phyloP scores from a whole-genome alignment of 2,329 filamentous ascomycete species.

The Capronia americana region DNA sequence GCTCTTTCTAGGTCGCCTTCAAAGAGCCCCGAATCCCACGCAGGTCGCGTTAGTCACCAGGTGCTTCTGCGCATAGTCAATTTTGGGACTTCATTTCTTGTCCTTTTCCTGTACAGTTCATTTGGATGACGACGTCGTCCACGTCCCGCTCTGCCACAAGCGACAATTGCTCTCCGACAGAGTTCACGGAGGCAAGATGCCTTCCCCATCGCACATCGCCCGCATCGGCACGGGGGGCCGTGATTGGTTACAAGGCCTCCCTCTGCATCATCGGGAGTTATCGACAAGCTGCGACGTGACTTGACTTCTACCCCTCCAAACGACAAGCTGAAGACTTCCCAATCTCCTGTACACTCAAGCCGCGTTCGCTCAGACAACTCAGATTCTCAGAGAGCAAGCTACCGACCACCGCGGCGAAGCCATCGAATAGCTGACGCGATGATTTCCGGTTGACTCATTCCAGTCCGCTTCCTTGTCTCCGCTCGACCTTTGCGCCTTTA shows the following conservation, averaged over 20 bases:
- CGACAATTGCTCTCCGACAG: neutral
- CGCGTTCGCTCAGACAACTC: neutral
- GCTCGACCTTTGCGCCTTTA: slow-evolving; percentile 67
- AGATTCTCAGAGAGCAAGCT: neutral
- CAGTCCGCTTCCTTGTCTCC: slow-evolving; percentile 20
- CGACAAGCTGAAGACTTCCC: neutral
- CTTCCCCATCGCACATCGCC: slow-evolving; percentile 21
- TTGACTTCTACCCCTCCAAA: slow-evolving; percentile 18
- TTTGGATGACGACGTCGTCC: neutral
- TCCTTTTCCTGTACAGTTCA: neutral
- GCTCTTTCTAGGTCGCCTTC: slow-evolving; percentile 17
- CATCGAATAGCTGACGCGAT: slow-evolving; percentile 15
- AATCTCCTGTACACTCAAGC: neutral
- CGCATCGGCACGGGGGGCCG: slow-evolving; percentile 29
- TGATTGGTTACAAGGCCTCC: slow-evolving; percentile 33
- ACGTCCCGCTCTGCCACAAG: neutral
- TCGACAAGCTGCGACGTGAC: slow-evolving; percentile 15
- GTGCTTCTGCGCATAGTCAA: neutral
- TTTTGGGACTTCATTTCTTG: neutral
- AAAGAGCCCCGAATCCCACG: neutral
- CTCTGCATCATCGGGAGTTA: slow-evolving; percentile 13
- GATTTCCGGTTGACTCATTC: slow-evolving; percentile 25
- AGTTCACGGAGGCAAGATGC: slow-evolving; percentile 17
- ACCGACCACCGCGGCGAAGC: neutral
- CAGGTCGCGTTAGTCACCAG: slow-evolving; percentile 2